Conservation (phyloP, 352 stramenopile species). For the Globisporangium acanthophoron region DNA sequence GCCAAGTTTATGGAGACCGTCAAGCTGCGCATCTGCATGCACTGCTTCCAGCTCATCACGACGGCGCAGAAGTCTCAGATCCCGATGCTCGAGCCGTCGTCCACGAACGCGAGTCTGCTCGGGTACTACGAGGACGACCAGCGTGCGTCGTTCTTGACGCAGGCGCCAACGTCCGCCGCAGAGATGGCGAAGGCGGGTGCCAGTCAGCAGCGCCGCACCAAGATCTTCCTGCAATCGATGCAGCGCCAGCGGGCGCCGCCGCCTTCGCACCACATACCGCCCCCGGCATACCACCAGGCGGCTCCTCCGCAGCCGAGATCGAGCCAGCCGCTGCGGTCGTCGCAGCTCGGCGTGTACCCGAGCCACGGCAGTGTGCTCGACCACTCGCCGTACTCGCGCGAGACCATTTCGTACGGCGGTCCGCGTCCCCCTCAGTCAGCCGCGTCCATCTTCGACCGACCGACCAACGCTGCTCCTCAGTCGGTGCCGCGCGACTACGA, state of each 20-base stretch:
- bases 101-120: conserved; percentile 54
- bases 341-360: conserved; percentile 25
- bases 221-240: conserved; percentile 78
- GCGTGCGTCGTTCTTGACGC: conserved; percentile 53
- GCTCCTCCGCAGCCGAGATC: conserved; percentile 13
- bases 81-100: conserved; percentile 45
- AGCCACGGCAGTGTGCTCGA: conserved; percentile 26
- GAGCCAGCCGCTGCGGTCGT: conserved; percentile 30
- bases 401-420: conserved; percentile 25
- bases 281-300: conserved; percentile 19
- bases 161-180: conserved; percentile 20
- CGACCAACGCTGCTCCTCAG: conserved; percentile 11
- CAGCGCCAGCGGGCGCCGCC: conserved; percentile 17
- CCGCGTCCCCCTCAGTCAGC: conserved; percentile 14
- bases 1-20: conserved; percentile 54
- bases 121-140: conserved; percentile 63
- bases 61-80: conserved; percentile 47
- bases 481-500: conserved; percentile 9
- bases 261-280: conserved; percentile 12
- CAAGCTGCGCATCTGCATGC: conserved; percentile 83
- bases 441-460: conserved; percentile 64
- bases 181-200: conserved; percentile 9
- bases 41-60: conserved; percentile 78
- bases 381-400: conserved; percentile 20
- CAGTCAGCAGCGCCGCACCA: conserved; percentile 27